Evolutionary conservation across 371 early-diverging fungal species (phyloP).

Genomic region (Apophysomyces variabilis): DNA sequence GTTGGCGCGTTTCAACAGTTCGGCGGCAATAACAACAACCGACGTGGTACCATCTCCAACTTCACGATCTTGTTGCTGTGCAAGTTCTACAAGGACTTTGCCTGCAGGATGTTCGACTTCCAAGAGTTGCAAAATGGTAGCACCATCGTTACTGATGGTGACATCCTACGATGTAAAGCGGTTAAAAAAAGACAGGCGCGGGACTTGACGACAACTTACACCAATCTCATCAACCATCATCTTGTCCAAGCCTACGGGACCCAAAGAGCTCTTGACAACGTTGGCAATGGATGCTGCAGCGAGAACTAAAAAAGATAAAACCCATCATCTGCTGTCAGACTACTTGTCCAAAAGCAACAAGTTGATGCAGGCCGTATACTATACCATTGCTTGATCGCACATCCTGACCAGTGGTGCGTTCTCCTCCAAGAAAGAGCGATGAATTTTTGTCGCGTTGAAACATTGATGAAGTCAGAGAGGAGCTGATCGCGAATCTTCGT

Average conservation of each 20-base stretch:
- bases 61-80: conserved; percentile 99
- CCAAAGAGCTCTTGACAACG: conserved; percentile 98
- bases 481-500: conserved; percentile 8
- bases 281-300: conserved; percentile 93
- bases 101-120: conserved; percentile 99
- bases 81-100: conserved; percentile 97
- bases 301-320: conserved; percentile 47
- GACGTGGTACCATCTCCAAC: conserved; percentile 99
- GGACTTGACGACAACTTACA: conserved; percentile 52
- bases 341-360: not conserved
- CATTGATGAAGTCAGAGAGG: conserved; percentile 26
- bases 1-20: conserved; percentile 96
- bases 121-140: conserved; percentile 97
- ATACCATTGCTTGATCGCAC: conserved; percentile 96
- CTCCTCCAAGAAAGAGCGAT: conserved; percentile 85
- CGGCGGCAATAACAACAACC: conserved; percentile 99
- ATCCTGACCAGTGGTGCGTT: conserved; percentile 92
- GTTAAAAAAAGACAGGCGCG: conserved; percentile 14
- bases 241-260: conserved; percentile 99
- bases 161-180: conserved; percentile 78
- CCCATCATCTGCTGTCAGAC: conserved; percentile 9
- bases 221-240: conserved; percentile 99
- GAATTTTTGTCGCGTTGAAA: conserved; percentile 43
- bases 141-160: conserved; percentile 99
- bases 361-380: not conserved